These are phyloP conservation scores for Penicillium turbatum DNA, from an alignment of 495 filamentous ascomycete genomes.

Conservation along the genomic window DNA sequence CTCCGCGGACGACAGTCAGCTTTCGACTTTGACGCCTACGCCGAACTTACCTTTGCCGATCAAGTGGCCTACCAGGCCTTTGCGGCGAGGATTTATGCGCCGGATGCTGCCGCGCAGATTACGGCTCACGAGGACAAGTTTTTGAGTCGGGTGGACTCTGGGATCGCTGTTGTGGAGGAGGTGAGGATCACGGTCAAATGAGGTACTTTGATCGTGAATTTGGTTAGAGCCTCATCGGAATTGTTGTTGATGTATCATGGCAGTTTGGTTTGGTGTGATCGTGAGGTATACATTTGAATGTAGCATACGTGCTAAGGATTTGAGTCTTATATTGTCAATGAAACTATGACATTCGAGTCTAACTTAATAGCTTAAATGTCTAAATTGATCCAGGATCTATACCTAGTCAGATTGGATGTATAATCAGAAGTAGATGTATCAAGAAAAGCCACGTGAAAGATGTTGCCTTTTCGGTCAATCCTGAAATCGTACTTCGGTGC, in stretches of 20 bases:
- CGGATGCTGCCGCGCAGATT: constrained; percentile 23
- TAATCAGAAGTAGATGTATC: not conserved
- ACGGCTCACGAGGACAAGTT: constrained; percentile 33
- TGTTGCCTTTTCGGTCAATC: not conserved
- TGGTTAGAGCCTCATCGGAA: not conserved
- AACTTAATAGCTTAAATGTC: not conserved
- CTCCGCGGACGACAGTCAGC: constrained; percentile 34
- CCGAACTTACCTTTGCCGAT: constrained; percentile 33
- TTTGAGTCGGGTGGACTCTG: constrained; percentile 24
- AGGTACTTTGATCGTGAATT: not conserved
- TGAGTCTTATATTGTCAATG: not conserved
- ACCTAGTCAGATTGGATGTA: not conserved
- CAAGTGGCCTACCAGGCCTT: constrained; percentile 28
- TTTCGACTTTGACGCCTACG: constrained; percentile 38
- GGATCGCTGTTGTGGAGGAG: constrained; percentile 27
- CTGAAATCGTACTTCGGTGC: not conserved
- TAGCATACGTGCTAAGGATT: not conserved
- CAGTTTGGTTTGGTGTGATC: not conserved
- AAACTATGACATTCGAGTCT: not conserved
- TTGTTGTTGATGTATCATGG: not conserved
- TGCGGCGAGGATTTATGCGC: constrained; percentile 18
- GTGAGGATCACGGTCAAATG: constrained; percentile 17
- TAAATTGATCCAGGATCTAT: not conserved
- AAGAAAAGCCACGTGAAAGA: not conserved
- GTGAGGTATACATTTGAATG: not conserved